Evolutionary conservation across 768 basidiomycete species (phyloP).

Genomic region (Collybiopsis luxurians): DNA sequence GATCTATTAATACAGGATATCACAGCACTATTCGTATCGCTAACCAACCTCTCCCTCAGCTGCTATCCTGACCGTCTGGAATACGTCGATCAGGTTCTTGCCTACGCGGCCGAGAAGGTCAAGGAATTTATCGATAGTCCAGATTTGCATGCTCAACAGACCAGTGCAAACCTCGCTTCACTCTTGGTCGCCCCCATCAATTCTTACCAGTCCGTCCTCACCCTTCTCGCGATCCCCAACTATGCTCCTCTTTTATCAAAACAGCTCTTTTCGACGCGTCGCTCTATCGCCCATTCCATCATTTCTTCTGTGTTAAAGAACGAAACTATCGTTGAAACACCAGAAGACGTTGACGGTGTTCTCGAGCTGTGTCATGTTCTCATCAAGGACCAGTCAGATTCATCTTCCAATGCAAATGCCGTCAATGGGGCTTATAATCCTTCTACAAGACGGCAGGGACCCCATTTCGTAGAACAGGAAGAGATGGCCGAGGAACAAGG

Average conservation of each 20-base stretch:
- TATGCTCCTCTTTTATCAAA: slow-evolving; percentile 80
- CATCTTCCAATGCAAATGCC: slow-evolving; percentile 29
- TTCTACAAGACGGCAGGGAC: slow-evolving; percentile 48
- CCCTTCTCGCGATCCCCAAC: slow-evolving; percentile 91
- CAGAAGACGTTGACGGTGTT: slow-evolving; percentile 93
- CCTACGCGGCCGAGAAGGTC: slow-evolving; percentile 84
- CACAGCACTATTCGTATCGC: slow-evolving; percentile 91
- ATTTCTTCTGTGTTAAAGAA: slow-evolving; percentile 95
- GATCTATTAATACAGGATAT: slow-evolving; percentile 97
- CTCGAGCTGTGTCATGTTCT: slow-evolving; percentile 91
- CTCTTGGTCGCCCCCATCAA: slow-evolving; percentile 93
- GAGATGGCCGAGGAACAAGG: slow-evolving; percentile 98
- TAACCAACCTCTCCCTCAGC: slow-evolving; percentile 92
- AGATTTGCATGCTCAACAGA: slow-evolving; percentile 85
- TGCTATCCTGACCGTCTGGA: slow-evolving; percentile 97
- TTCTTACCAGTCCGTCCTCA: slow-evolving; percentile 94
- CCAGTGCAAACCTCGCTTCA: slow-evolving; percentile 85
- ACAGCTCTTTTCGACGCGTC: slow-evolving; percentile 88
- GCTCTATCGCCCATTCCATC: slow-evolving; percentile 92
- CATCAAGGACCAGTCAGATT: slow-evolving; percentile 80
- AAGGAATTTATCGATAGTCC: slow-evolving; percentile 83
- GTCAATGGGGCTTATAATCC: slow-evolving; percentile 37
- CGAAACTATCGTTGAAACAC: slow-evolving; percentile 90
- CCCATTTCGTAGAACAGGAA: slow-evolving; percentile 66
- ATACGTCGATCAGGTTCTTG: slow-evolving; percentile 94